Conservation (phyloP, 1,284 basidiomycete species). For the Thecaphora frezii region DNA sequence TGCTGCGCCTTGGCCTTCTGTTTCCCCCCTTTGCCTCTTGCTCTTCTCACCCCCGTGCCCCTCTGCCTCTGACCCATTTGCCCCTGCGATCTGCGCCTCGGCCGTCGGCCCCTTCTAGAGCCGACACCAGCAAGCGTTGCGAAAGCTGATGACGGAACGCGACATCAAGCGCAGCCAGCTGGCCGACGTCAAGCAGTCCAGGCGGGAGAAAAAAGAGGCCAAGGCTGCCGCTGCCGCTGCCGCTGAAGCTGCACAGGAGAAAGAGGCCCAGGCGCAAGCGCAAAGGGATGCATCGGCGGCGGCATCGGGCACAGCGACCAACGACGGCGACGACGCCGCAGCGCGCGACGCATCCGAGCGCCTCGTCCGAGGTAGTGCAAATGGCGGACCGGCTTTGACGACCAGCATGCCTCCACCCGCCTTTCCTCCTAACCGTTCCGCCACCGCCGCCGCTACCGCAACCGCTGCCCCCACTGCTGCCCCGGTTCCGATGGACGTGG, state of each 20-base stretch:
- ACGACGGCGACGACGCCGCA: background rate
- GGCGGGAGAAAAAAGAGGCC: conserved; percentile 46
- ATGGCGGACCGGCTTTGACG: background rate
- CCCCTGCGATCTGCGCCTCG: no score
- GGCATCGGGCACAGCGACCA: background rate
- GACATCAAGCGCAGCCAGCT: conserved; percentile 55
- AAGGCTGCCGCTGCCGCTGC: conserved; percentile 43
- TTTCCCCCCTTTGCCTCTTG: no score
- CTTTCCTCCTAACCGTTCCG: conserved; percentile 15
- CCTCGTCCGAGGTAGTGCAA: background rate
- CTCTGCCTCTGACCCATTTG: no score
- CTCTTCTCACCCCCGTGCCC: no score
- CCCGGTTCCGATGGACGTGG: conserved; percentile 2
- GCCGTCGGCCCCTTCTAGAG: no score
- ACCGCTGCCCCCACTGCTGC: background rate
- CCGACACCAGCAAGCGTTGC: conserved; percentile 52
- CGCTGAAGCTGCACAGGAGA: conserved; percentile 23
- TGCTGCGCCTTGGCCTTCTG: background rate
- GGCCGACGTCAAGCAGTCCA: conserved; percentile 44
- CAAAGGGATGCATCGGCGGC: conserved; percentile 43
- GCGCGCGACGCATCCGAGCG: no score
- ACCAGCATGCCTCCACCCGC: conserved; percentile 25
- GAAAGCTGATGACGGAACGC: conserved; percentile 49
- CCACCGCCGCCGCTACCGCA: background rate
- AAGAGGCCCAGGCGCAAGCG: conserved; percentile 41